Percentiles rank a stretch among this genome's conserved stretches.
Evolutionary conservation across 192 early-diverging fungal genomes (phyloP).

Genomic region (Paraglomus brasilianum): DNA sequence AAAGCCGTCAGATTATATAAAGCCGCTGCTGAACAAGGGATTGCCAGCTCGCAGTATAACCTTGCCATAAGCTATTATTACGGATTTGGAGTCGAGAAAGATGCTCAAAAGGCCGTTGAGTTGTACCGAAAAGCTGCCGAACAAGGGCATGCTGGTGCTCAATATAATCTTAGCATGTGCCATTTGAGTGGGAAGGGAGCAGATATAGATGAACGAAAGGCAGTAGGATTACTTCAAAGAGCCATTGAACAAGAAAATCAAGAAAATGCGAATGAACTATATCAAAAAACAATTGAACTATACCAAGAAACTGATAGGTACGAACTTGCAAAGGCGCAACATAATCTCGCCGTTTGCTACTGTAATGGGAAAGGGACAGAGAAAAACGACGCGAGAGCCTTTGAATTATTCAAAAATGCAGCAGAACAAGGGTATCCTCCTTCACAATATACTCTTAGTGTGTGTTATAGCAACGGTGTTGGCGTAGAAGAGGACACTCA

Average conservation of each 20-base stretch:
- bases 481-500: conserved; percentile 49
- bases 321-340: conserved; percentile 58
- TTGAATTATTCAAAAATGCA: conserved; percentile 58
- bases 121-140: conserved; percentile 60
- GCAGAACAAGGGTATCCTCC: conserved; percentile 55
- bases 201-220: conserved; percentile 39
- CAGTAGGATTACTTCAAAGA: conserved; percentile 59
- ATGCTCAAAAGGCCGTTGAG: conserved; percentile 51
- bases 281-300: conserved; percentile 52
- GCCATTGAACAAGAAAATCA: conserved; percentile 54
- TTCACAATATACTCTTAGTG: conserved; percentile 55
- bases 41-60: conserved; percentile 76
- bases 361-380: conserved; percentile 70
- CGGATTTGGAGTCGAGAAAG: conserved; percentile 52
- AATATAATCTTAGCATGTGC: conserved; percentile 57
- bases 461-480: conserved; percentile 60
- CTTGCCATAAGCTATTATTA: conserved; percentile 70
- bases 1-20: conserved; percentile 53
- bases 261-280: conserved; percentile 60
- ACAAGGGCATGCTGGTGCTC: conserved; percentile 58
- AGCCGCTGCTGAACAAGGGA: conserved; percentile 52
- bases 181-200: conserved; percentile 62
- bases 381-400: conserved; percentile 62
- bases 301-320: conserved; percentile 61
- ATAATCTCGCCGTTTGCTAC: conserved; percentile 77